Evolutionary conservation across 169 alveolate species (phyloP).

Genomic region (Plasmodium coatneyi): DNA sequence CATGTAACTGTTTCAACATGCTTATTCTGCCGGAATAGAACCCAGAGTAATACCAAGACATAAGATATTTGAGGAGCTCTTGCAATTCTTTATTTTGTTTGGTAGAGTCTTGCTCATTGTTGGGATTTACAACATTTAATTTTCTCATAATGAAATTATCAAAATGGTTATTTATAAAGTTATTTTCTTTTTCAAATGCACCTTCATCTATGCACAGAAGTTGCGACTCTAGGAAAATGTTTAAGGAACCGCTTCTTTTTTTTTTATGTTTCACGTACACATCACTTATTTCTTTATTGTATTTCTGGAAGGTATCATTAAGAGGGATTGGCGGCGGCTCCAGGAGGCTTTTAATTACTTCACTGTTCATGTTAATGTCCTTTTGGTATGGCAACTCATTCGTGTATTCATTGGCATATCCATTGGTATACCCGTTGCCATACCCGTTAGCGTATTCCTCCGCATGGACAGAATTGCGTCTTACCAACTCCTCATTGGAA

Average conservation of each 20-base stretch:
- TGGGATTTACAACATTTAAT: constrained; percentile 31
- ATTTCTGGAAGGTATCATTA: constrained; percentile 36
- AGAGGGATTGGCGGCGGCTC: constrained; percentile 66
- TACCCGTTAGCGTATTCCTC: not conserved
- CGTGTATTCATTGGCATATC: not conserved
- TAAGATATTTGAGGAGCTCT: constrained; percentile 59
- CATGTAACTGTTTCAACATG: constrained; percentile 40
- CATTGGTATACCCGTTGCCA: not conserved
- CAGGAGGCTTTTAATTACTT: constrained; percentile 23
- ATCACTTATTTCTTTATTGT: constrained; percentile 73
- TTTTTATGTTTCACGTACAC: constrained; percentile 38
- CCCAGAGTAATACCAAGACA: constrained; percentile 77
- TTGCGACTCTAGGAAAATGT: constrained; percentile 56
- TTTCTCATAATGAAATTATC: constrained; percentile 45
- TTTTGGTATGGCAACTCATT: not conserved
- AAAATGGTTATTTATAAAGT: constrained; percentile 30
- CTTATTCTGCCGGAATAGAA: constrained; percentile 73
- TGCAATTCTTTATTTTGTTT: constrained; percentile 34
- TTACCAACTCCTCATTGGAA: constrained; percentile 38
- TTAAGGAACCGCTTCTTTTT: constrained; percentile 2
- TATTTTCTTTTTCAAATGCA: constrained; percentile 31
- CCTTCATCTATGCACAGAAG: constrained; percentile 57
- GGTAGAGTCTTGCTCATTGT: not conserved
- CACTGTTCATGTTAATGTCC: constrained; percentile 41
- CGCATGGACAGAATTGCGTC: not conserved